Evolutionary conservation across 2,329 filamentous ascomycete species (phyloP), one percentile per base, ranked within the genome.

Genomic region (Xylariomycetidae sp.): DNA sequence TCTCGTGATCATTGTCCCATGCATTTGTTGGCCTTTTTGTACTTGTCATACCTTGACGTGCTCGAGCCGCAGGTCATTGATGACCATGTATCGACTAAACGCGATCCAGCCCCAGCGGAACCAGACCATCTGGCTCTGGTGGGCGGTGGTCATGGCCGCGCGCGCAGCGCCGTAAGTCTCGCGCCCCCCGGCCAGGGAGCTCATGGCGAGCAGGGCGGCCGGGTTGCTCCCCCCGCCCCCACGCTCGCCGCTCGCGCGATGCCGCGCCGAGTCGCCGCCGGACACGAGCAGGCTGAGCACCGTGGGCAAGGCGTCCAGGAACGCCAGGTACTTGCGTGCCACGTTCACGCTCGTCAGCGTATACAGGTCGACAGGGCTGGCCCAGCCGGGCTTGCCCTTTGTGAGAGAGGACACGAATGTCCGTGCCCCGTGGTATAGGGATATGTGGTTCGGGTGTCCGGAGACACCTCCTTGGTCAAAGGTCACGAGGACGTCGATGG

Each of bases 81-180:
- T 74, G 37, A 88, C 74, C 92, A 98, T 96, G 63, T 96, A 98
- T 40, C 92, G 72, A 52, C 88, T 92, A 37, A 95, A 57, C 0
- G 76, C 72, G 54, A 98, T 95, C 88, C 89, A 98, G 3, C 88
- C 86, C 75, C 88, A 96, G 6, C 92, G 77, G 56, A 96, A 98
- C 92, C 92, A 98, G 23, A 85, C 77, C 92, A 98, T 98, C 71
- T 98, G 92, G 59, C 88, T 95, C 63, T 79, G 70, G 65, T 98
- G 92, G 18, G 85, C 90, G 34, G 74, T 71, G 2, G 85, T 88
- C 92, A 98, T 98, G 19, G 92, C 89, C 34, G 67, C 72, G 65
- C 89, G 82, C 6, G 86, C 90, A 19, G 70, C 67, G 8, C 56
- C 56, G 37, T 68, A 57, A n/a, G 61, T 65, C 29, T 62, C 62